Evolutionary conservation across 371 early-diverging fungal species (phyloP), one percentile per base, ranked within the genome.

Genomic region (Haplosporangium sp.): DNA sequence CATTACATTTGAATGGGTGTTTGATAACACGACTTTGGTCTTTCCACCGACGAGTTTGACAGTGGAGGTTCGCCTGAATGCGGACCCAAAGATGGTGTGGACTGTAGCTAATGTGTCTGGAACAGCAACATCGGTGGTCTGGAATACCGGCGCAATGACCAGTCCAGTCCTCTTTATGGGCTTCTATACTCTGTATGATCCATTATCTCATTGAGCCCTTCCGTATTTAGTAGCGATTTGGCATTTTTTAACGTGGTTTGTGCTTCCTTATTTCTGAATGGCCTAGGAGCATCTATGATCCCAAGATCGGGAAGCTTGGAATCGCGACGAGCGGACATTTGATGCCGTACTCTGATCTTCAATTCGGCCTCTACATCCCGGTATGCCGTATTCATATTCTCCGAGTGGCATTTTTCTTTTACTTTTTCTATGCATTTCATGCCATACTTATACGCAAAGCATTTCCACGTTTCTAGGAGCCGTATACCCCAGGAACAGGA

Each of bases 301-400:
- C 77, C 36, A 67, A 67, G n/a, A 54, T 69, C 43, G 77, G 71
- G 14, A 71, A 60, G 43, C 55, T 56, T 63, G 77, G 71, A 21
- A 61, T 71, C 38, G 67, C 72, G 20, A 67, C 67, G 14, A 67
- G 77, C 42, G 77, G 77, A 14, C 77, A 71, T 48, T 60, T 76
- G 50, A 71, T 70, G 63, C 71, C 71, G 7, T 76, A 63, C 38
- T 76, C 72, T 14, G 77, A 70, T 37, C 71, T 76, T 29, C 77
- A 71, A 41, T 63, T 76, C 50, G 77, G 77, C 9, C 42, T 76
- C 5, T 76, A 67, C 45, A 64, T 77, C 47, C 69, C 72, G 37
- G 72, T 77, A 61, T 53, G 38, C 37, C 1, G 2, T 16, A 14
- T 37, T 1, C 9, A 45, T 9, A 18, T 52, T 64, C 16, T 21